Base-by-base conservation (phyloP, 352 stramenopile species). In the Pythium insidiosum region DNA sequence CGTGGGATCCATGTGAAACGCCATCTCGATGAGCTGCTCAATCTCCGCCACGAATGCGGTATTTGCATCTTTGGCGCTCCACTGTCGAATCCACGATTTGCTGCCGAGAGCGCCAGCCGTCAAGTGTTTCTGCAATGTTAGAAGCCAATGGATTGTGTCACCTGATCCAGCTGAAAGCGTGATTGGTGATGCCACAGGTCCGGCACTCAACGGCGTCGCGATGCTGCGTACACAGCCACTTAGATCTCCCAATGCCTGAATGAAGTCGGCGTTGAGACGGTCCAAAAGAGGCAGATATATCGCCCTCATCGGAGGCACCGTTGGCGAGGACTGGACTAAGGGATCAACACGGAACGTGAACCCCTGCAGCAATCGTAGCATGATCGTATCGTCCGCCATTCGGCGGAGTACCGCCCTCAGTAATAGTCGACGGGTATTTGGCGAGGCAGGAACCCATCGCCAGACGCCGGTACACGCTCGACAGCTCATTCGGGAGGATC, bases 301-400 rank as follows among this genome's bases (percentile, higher is more conserved):
- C n/a, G n/a, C n/a, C n/a, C n/a, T n/a, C n/a, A n/a, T n/a, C n/a
- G n/a, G n/a, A n/a, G 3, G 7, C 25, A 24, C 19, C 4, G n/a
- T 19, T 5, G 35, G 9, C 6, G 4, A 22, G 45, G 7, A 16
- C 21, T 12, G 15, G 6, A 20, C 20, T 6, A 18, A 36, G 23
- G 16, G 9, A 15, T 13, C 21, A n/a, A n/a, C n/a, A n/a, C n/a
- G n/a, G n/a, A n/a, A n/a, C n/a, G n/a, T n/a, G n/a, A n/a, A n/a
- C n/a, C n/a, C n/a, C n/a, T n/a, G n/a, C n/a, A n/a, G 21, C 5
- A 81, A 60, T 22, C 68, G 59, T 18, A 66, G 24, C 1, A 92
- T 39, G 0, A 80, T 53, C 0, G 57, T 47, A 41, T 95, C 83
- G 15, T 92, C 79, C 0, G 71, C 36, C 25, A 97, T 56, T 45